Evolutionary conservation across 306 rosid species (phyloP), one percentile per base, ranked within the genome.

Genomic region (Trifolium pratense): DNA sequence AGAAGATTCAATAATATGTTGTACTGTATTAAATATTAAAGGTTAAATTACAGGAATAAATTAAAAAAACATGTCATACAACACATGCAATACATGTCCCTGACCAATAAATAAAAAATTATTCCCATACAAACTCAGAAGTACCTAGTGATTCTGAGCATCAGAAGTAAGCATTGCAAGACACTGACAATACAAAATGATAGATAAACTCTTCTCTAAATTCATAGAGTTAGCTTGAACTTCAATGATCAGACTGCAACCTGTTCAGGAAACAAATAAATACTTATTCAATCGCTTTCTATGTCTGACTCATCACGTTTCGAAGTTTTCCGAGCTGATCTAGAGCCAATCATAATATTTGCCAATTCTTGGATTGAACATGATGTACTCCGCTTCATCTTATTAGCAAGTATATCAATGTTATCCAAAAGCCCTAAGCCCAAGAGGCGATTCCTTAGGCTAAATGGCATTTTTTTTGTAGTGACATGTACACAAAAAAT

Each of bases 301-400:
- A 53, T 26, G 39, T 87, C 88, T 3, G 72, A 70, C 64, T 73
- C 84, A 37, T 80, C 89, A 56, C 13, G 71, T 70, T 75, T 87
- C 14, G 46, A 66, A 45, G 77, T 40, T 25, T 26, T 73, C 18
- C 3, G 68, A 74, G 79, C 74, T 74, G 72, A 74, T 80, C 76
- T 82, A 29, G 52, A 16, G 6, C 92, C 88, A 49, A 77, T 78
- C 89, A 91, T 81, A 72, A 75, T 40, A 55, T 80, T 78, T 25
- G 88, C 92, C 40, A 74, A 77, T 71, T 93, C 94, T 78, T 85
- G 91, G 52, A 88, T 85, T 31, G 87, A 80, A 81, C 83, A 78
- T 68, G 90, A 91, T 68, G 84, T 84, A 80, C 97, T 91, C 67
- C 75, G 84, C 63, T 77, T 81, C 98, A 93, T 93, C 73, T 93